These are phyloP conservation scores for Skeletonema grethae DNA, from an alignment of 108 stramenopile species.

Conservation along the genomic window DNA sequence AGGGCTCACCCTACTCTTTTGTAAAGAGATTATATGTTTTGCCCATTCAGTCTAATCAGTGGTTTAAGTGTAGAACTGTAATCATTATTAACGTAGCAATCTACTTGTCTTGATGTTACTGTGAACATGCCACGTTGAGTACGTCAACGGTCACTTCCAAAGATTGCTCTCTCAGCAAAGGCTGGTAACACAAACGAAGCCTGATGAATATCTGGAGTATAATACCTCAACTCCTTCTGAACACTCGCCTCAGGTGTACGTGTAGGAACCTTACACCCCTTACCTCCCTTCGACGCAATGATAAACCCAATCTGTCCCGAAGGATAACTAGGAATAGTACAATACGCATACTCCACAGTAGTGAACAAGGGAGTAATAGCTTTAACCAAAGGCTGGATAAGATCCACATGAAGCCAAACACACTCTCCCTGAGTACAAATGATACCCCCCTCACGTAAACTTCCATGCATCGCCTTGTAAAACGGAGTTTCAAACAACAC, in stretches of 20 bases:
- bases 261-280: conserved; percentile 63
- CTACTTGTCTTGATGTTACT: background rate
- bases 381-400: conserved; percentile 85
- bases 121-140: no score
- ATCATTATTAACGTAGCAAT: background rate
- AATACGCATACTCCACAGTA: conserved; percentile 95
- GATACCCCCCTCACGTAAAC: conserved; percentile 91
- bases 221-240: conserved; percentile 79
- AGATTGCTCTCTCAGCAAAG: conserved; percentile 68
- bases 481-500: conserved; percentile 96
- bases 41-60: no score
- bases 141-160: conserved; percentile 42
- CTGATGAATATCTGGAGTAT: conserved; percentile 87
- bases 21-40: no score
- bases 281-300: conserved; percentile 71
- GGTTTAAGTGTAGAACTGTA: background rate
- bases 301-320: conserved; percentile 98
- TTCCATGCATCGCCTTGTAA: conserved; percentile 87
- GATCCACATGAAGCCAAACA: conserved; percentile 92
- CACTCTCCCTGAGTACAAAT: conserved; percentile 99
- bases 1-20: background rate
- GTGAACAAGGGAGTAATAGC: conserved; percentile 72
- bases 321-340: conserved; percentile 98
- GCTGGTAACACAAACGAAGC: conserved; percentile 96
- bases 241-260: conserved; percentile 58